Evolutionary conservation across 805 yeast genomes (phyloP), one percentile per base, ranked within the genome.

Genomic region (Grigorovia jiainica): DNA sequence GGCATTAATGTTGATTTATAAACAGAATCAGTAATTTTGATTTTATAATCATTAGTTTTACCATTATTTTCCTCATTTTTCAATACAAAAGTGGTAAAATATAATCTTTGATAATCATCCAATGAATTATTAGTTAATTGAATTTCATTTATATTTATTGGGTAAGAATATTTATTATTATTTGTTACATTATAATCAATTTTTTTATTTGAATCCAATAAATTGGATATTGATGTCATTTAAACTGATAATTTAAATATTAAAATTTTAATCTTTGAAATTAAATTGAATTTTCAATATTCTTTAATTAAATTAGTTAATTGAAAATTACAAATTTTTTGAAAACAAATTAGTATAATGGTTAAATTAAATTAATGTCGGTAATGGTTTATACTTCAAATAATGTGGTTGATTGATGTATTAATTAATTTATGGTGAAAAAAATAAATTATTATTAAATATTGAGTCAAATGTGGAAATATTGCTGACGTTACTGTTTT

Each of bases 21-120:
- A 7, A 27, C 31, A 27, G 31, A 13, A 10, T 27, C 15, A 10
- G 3, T 13, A 13, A 27, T 27, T 27, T 27, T 27, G 6, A 27
- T 27, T 27, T 15, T 27, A 13, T 27, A 27, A 27, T 27, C 31
- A 11, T n/a, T n/a, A n/a, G n/a, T n/a, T n/a, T n/a, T n/a, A n/a
- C 7, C 31, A 27, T 27, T 27, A 4, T 6, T 18, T 18, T 16
- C 18, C 13, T 16, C 15, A 13, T 31, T 6, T 7, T 19, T 38
- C 6, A 27, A 13, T 13, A 27, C 31, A 27, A 27, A 27, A 8
- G 29, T 23, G 17, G 30, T 11, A 11, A 36, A 36, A 7, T n/a
- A n/a, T 24, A 18, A 15, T 23, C 39, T 21, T 27, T 40, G 42
- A 23, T 40, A 40, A 16, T 40, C 42, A 29, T 40, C 42, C 4